Percentiles rank a stretch among this genome's conserved stretches.
Evolutionary conservation across 352 stramenopile species (phyloP).

Genomic region (Halophytophthora polymorphica): DNA sequence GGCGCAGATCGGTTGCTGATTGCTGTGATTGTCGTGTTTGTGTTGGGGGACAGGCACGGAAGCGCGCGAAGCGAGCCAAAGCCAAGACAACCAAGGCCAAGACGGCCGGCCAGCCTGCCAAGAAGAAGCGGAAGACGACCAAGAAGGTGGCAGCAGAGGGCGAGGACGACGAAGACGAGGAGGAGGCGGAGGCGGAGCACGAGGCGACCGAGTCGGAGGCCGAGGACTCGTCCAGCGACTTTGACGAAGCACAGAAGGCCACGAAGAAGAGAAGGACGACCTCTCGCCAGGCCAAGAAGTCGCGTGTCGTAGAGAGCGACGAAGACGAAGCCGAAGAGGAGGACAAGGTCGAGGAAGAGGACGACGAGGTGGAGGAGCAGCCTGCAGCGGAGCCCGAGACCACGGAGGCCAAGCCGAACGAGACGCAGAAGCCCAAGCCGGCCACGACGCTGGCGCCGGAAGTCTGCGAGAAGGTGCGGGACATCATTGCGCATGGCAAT

Average conservation of each 20-base stretch:
- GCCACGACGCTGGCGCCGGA: slow-evolving; percentile 35
- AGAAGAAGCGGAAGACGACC: slow-evolving; percentile 44
- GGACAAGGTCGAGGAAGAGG: slow-evolving; percentile 11
- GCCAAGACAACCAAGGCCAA: slow-evolving; percentile 34
- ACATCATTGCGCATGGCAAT: slow-evolving; percentile 78
- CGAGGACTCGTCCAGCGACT: slow-evolving; percentile 67
- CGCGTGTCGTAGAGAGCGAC: slow-evolving; percentile 21
- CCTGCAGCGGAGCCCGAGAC: slow-evolving; percentile 14
- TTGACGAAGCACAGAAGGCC: slow-evolving; percentile 44
- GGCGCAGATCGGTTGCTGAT: not conserved
- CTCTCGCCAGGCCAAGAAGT: slow-evolving; percentile 24
- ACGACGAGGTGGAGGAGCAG: slow-evolving; percentile 19
- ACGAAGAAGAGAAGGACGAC: slow-evolving; percentile 39
- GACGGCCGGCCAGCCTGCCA: slow-evolving; percentile 19
- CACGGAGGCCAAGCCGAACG: slow-evolving; percentile 7
- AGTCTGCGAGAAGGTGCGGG: slow-evolving; percentile 60
- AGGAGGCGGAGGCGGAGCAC: slow-evolving; percentile 34
- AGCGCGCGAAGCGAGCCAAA: slow-evolving; percentile 33
- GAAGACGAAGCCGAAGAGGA: slow-evolving; percentile 19
- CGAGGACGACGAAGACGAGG: slow-evolving; percentile 27
- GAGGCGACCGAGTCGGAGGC: slow-evolving; percentile 51
- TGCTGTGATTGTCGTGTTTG: not conserved
- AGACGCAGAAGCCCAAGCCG: slow-evolving; percentile 16
- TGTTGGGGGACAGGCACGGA: not conserved
- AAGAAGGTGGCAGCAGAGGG: slow-evolving; percentile 22